Evolutionary conservation across 345 rosid genomes (phyloP).

Genomic region (Eucalyptus tenuipes): DNA sequence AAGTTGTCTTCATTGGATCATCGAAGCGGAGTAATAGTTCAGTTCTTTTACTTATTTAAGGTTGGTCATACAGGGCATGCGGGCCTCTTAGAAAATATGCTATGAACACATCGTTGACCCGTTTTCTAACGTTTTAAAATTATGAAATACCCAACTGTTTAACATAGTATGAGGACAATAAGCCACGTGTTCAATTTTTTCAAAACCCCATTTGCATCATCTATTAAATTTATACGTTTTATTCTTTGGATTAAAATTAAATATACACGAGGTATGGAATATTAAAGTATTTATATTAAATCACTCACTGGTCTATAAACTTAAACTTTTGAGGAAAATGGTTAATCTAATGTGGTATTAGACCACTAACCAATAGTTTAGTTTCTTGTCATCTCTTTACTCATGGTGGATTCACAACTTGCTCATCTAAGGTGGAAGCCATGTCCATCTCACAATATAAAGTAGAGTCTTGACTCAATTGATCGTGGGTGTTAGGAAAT

Average conservation of each 20-base stretch:
- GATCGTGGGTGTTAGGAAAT: not conserved
- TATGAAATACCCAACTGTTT: not conserved
- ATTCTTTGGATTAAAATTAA: not conserved
- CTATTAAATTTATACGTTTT: not conserved
- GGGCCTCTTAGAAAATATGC: not conserved
- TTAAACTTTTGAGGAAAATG: not conserved
- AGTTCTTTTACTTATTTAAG: not conserved
- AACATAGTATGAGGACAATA: not conserved
- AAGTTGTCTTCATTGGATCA: not conserved
- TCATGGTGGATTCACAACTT: not conserved
- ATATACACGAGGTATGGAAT: rapidly evolving
- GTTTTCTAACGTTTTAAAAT: not conserved
- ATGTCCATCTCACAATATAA: not conserved
- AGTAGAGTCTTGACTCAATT: not conserved
- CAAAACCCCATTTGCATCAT: not conserved
- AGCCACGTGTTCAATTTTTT: not conserved
- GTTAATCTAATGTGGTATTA: not conserved
- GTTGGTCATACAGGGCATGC: not conserved
- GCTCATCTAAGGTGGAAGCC: not conserved
- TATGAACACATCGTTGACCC: not conserved
- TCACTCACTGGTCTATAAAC: not conserved
- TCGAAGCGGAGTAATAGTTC: not conserved
- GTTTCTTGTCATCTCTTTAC: not conserved
- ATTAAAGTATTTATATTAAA: not conserved
- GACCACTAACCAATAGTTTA: not conserved